A percentile compares a stretch with the other conserved stretches of the same genome.
Conservation (phyloP, 805 yeast genomes). For the Starmerella potacharoeniae region DNA sequence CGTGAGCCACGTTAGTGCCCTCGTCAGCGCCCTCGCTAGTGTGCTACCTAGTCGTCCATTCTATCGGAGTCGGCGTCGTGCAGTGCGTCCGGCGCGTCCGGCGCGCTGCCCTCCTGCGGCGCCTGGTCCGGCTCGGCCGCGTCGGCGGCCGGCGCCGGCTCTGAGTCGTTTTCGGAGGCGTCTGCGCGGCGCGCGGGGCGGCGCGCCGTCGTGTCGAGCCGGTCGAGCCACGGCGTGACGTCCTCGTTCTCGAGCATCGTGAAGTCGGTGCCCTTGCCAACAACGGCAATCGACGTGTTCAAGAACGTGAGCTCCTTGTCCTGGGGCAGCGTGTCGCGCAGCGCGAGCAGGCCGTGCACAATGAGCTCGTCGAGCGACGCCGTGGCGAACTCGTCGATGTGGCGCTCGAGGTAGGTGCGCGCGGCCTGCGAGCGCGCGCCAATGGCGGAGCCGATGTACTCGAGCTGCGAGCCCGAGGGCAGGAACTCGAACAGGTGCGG, state of each 20-base stretch:
- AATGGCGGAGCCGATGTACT: slow-evolving; percentile 85
- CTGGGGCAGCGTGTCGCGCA: slow-evolving; percentile 87
- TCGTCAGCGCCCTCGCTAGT: neutral
- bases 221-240: slow-evolving; percentile 72
- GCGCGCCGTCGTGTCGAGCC: slow-evolving; percentile 46
- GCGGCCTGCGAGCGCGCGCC: slow-evolving; percentile 99
- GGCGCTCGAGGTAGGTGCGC: slow-evolving; percentile 86
- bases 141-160: neutral
- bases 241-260: slow-evolving; percentile 75
- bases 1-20: no score
- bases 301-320: slow-evolving; percentile 78
- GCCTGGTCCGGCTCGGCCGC: neutral
- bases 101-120: neutral
- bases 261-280: slow-evolving; percentile 70
- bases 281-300: slow-evolving; percentile 85
- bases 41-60: slow-evolving; percentile 3
- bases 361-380: slow-evolving; percentile 61
- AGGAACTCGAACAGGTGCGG: slow-evolving; percentile 90
- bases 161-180: neutral
- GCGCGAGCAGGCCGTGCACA: slow-evolving; percentile 75
- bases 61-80: neutral
- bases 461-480: slow-evolving; percentile 89
- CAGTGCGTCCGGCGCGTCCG: neutral
- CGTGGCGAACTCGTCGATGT: slow-evolving; percentile 53
- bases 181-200: slow-evolving; percentile 37